Percentiles rank a stretch among this genome's conserved stretches.
phyloP scores from a whole-genome alignment of 352 stramenopile species.

The Phytophthora chlamydospora region DNA sequence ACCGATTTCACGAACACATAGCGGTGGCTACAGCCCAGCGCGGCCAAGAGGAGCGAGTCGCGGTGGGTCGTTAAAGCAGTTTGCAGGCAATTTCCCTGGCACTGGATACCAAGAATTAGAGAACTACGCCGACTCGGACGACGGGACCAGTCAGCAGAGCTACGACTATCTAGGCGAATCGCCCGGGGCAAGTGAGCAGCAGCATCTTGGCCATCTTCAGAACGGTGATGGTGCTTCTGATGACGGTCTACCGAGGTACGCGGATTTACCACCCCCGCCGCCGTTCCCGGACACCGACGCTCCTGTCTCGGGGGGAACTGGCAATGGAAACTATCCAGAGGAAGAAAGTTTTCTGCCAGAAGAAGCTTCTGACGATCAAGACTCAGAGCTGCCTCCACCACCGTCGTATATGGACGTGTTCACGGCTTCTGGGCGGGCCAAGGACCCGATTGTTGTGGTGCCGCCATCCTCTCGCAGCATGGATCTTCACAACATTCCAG shows the following conservation, averaged over 20 bases:
- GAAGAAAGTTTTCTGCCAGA: slow-evolving; percentile 44
- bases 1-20: slow-evolving; percentile 36
- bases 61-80: slow-evolving; percentile 33
- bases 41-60: slow-evolving; percentile 24
- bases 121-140: slow-evolving; percentile 42
- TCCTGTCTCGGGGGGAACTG: slow-evolving; percentile 3
- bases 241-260: slow-evolving; percentile 21
- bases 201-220: slow-evolving; percentile 13
- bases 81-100: slow-evolving; percentile 5
- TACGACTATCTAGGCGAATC: slow-evolving; percentile 41
- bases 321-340: slow-evolving; percentile 29
- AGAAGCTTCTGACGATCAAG: slow-evolving; percentile 23
- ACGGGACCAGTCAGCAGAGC: slow-evolving; percentile 38
- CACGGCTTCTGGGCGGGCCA: slow-evolving; percentile 45
- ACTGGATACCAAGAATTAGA: slow-evolving; percentile 24
- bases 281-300: slow-evolving; percentile 23
- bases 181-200: slow-evolving; percentile 30
- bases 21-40: slow-evolving; percentile 26
- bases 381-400: slow-evolving; percentile 40
- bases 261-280: slow-evolving; percentile 26
- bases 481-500: slow-evolving; percentile 31
- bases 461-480: slow-evolving; percentile 29
- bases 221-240: slow-evolving; percentile 25
- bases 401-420: slow-evolving; percentile 64
- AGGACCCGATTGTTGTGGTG: slow-evolving; percentile 20